Evolutionary conservation across 2,329 filamentous ascomycete genomes (phyloP).

Genomic region (Periconia macrospinosa): DNA sequence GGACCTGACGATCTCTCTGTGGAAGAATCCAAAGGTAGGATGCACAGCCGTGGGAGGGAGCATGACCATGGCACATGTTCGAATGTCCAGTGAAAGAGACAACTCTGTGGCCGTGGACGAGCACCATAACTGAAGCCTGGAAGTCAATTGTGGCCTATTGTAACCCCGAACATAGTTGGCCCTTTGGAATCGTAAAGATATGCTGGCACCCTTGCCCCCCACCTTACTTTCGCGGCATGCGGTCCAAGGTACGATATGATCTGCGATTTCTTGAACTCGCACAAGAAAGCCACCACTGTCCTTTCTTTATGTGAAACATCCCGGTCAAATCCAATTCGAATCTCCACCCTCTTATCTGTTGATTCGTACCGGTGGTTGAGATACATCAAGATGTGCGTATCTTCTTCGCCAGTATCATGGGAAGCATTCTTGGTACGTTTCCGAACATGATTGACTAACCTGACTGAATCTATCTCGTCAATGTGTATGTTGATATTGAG

Average conservation of each 20-base stretch:
- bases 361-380: background rate
- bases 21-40: no score
- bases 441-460: background rate
- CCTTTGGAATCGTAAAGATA: background rate
- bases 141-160: background rate
- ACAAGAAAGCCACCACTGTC: background rate
- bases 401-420: background rate
- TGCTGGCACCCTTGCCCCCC: background rate
- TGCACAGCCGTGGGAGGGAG: no score
- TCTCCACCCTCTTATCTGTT: background rate
- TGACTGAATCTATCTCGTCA: background rate
- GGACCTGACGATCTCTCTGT: no score
- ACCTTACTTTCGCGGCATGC: background rate
- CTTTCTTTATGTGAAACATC: background rate
- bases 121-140: no score
- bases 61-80: no score
- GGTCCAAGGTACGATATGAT: background rate
- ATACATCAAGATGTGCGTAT: background rate
- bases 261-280: background rate
- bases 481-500: background rate
- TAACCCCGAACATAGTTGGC: background rate
- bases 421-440: background rate
- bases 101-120: no score
- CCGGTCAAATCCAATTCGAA: background rate
- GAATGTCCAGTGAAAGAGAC: no score